Base-by-base conservation (phyloP, 2,329 filamentous ascomycete genomes). In the Dissoconium aciculare region DNA sequence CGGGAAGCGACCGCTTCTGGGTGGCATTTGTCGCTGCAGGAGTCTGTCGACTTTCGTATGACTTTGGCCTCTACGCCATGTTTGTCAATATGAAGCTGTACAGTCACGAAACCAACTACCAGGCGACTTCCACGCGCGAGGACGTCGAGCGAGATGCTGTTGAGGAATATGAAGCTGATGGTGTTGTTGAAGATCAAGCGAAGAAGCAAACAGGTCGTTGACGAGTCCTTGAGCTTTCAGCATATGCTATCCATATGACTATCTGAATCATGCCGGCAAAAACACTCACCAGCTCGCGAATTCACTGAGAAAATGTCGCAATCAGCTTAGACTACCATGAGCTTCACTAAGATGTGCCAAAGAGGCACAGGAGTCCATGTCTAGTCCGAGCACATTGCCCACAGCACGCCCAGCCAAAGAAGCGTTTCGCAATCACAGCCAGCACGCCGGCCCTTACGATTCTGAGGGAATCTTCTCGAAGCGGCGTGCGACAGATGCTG, bases 1-100 rank as follows among this genome's bases (percentile, higher is more conserved):
- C 70, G 0, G 64, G 60, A 3, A 58, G 50, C 12, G 52, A 65
- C 9, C 52, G 53, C 6, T 74, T 74, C 44, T 73, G 71, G 69
- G 60, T 74, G n/a, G 70, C 70, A 0, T 75, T 71, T 40, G 63
- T 74, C 3, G 61, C 61, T 0, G 70, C 67, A 1, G 71, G 71
- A 3, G 48, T 58, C 0, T 55, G 67, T 34, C 55, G 69, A 3
- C 47, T 74, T 16, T 57, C 59, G 0, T 75, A 75, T 39, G 71
- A 74, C 33, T 44, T 73, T 17, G 70, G 70, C 0, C 43, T 75
- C 8, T 74, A 66, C 47, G 62, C 60, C 10, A 56, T 74, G 52
- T 75, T 74, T 46, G 58, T 71, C 15, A 71, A 70, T 35, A 62
- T 71, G 47, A 66, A 62, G 42, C 42, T 74, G 27, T 36, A 44